These are phyloP conservation scores for Aspergillus carbonarius DNA, from an alignment of 2,329 filamentous ascomycete species.

Conservation along the genomic window DNA sequence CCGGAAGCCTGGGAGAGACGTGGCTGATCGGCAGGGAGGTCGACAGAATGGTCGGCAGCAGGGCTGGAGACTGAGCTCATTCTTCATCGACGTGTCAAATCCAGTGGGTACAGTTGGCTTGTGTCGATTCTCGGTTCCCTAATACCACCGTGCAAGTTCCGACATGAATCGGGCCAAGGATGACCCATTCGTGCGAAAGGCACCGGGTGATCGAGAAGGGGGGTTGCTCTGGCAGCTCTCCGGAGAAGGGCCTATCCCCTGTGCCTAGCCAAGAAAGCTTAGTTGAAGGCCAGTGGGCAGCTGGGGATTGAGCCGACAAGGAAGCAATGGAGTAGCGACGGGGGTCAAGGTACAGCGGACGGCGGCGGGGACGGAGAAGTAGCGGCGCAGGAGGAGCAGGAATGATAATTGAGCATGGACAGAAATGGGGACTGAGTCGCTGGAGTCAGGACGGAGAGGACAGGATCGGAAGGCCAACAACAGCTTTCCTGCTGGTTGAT, in stretches of 20 bases:
- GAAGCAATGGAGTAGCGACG: background rate
- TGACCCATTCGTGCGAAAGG: constrained; percentile 4
- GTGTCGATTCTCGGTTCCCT: background rate
- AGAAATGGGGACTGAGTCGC: background rate
- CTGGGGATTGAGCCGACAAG: background rate
- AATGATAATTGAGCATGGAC: background rate
- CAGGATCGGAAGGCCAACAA: background rate
- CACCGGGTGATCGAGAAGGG: background rate
- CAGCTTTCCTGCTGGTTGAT: background rate
- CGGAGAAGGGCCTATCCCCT: background rate
- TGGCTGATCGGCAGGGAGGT: constrained; percentile 20
- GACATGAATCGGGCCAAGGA: background rate
- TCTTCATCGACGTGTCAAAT: constrained; percentile 24
- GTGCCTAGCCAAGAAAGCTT: background rate
- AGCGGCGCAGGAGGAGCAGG: background rate
- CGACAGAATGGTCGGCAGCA: constrained; percentile 28
- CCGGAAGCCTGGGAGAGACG: constrained; percentile 11
- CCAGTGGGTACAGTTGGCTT: background rate
- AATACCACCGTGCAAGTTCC: constrained; percentile 7
- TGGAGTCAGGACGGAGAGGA: background rate
- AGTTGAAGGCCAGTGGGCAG: background rate
- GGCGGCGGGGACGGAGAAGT: background rate
- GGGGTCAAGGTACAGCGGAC: constrained; percentile 1
- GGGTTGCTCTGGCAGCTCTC: background rate
- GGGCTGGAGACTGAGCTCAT: constrained; percentile 33